Percentiles rank a stretch among this genome's conserved stretches.
Conservation (phyloP, 371 early-diverging fungal species). For the Apophysomyces trapeziformis region DNA sequence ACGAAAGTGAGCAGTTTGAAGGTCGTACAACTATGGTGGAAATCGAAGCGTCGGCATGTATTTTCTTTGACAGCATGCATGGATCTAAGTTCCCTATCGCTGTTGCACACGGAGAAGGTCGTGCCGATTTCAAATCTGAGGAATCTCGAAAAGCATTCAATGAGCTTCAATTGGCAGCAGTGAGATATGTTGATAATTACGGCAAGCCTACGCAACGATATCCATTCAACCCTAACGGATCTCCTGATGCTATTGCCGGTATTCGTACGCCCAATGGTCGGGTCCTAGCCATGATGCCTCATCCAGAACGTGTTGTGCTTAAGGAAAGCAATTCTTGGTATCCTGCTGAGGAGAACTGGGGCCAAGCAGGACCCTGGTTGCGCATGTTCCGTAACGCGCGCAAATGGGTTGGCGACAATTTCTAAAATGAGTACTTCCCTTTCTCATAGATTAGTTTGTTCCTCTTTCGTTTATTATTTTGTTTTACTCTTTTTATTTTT, state of each 20-base stretch:
- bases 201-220: constrained; percentile 77
- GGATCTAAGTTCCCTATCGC: constrained; percentile 92
- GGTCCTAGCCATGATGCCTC: constrained; percentile 96
- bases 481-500: constrained; percentile 5
- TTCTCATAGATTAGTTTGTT: not conserved
- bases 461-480: constrained; percentile 9
- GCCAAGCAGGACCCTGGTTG: constrained; percentile 83
- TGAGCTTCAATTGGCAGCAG: constrained; percentile 58
- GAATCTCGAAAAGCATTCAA: constrained; percentile 50
- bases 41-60: constrained; percentile 49
- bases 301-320: constrained; percentile 93
- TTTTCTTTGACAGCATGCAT: constrained; percentile 91
- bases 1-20: constrained; percentile 93
- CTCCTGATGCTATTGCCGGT: constrained; percentile 85
- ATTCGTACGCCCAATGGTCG: constrained; percentile 85
- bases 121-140: constrained; percentile 71
- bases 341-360: constrained; percentile 70
- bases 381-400: constrained; percentile 85
- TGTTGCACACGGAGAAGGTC: constrained; percentile 97
- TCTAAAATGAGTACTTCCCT: constrained; percentile 20
- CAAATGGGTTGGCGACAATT: constrained; percentile 69
- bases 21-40: constrained; percentile 86
- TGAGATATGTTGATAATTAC: constrained; percentile 85
- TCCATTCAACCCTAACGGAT: constrained; percentile 96
- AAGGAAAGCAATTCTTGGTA: constrained; percentile 89